A percentile compares a stretch with the other conserved stretches of the same genome.
These are phyloP conservation scores for Trametes cinnabarina DNA, from an alignment of 768 basidiomycete genomes.

Conservation along the genomic window DNA sequence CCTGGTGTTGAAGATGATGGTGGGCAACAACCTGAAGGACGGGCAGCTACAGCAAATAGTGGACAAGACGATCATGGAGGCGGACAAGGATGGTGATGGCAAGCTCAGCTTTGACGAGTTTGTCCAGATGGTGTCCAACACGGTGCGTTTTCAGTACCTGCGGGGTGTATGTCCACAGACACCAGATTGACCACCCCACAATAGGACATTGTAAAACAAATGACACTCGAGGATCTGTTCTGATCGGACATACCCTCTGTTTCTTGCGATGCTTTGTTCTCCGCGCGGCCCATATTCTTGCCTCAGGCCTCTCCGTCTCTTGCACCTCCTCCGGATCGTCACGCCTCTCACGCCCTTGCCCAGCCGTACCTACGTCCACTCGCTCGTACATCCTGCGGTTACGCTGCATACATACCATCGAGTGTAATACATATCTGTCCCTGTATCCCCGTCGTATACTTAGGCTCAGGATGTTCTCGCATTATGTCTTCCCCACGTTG, in stretches of 20 bases:
- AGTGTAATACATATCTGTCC: conserved; percentile 18
- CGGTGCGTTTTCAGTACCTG: conserved; percentile 48
- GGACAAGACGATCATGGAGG: conserved; percentile 99
- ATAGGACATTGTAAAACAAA: conserved; percentile 98
- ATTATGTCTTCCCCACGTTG: background rate
- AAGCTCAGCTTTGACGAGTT: conserved; percentile 98
- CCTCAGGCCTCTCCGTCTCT: background rate
- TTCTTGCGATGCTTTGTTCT: background rate
- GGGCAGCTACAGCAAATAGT: conserved; percentile 99
- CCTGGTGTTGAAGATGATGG: conserved; percentile 99
- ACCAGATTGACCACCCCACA: background rate
- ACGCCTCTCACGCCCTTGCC: conserved; percentile 2
- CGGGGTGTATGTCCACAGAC: background rate
- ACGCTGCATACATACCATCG: conserved; percentile 19
- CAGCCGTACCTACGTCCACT: background rate
- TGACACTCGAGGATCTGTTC: conserved; percentile 95
- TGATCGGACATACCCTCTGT: conserved; percentile 29
- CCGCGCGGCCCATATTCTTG: background rate
- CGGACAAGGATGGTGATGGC: conserved; percentile 96
- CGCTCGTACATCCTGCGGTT: conserved; percentile 11
- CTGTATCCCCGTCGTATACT: conserved; percentile 17
- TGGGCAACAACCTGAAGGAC: conserved; percentile 99
- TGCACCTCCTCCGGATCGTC: conserved; percentile 1
- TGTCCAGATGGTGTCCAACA: conserved; percentile 93
- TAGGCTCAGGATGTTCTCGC: conserved; percentile 4